phyloP scores from a whole-genome alignment of 495 filamentous ascomycete genomes.

The Hapsidospora chrysogenum region DNA sequence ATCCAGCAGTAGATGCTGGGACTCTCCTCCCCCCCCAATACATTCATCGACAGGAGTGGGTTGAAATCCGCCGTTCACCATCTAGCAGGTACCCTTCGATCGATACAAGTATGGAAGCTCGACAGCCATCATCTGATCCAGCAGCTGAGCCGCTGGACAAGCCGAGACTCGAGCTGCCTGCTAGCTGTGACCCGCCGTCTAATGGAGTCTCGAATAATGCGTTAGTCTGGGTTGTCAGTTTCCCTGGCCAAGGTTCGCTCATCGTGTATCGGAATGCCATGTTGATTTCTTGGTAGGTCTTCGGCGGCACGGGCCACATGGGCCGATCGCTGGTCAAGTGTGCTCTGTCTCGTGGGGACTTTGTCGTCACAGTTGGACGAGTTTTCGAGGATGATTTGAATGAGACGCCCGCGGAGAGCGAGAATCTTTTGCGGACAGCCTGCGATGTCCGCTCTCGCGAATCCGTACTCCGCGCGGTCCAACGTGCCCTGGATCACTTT shows the following conservation, averaged over 20 bases:
- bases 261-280: no score
- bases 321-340: conserved; percentile 76
- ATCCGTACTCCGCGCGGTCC: conserved; percentile 57
- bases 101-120: conserved; percentile 1
- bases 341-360: conserved; percentile 63
- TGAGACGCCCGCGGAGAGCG: conserved; percentile 49
- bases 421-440: conserved; percentile 61
- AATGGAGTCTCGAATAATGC: conserved; percentile 53
- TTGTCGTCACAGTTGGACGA: conserved; percentile 78
- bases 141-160: not conserved
- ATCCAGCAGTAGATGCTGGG: no score
- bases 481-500: conserved; percentile 51
- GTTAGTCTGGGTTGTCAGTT: conserved; percentile 74
- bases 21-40: no score
- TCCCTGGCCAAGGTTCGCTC: no score
- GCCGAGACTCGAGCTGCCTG: conserved; percentile 39
- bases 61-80: no score
- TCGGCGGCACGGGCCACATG: conserved; percentile 92
- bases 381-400: conserved; percentile 63
- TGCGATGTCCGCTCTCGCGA: conserved; percentile 79
- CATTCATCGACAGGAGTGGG: no score
- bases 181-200: conserved; percentile 67
- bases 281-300: conserved; percentile 57
- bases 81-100: no score
- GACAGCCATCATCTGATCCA: not conserved